Conservation (phyloP, 345 rosid genomes). For the Raphanus raphanistrum region DNA sequence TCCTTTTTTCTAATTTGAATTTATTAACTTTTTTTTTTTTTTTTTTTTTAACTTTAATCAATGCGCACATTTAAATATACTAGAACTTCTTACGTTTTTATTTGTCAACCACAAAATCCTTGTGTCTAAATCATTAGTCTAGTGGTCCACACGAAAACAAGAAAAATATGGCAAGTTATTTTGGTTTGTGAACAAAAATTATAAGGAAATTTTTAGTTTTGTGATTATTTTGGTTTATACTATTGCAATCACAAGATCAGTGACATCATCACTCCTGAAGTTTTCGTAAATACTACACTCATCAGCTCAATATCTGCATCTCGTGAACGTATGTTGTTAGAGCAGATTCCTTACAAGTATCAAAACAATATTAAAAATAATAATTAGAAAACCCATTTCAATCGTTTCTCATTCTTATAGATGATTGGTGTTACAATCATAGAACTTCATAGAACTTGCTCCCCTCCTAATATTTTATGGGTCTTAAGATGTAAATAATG, state of each 20-base stretch:
- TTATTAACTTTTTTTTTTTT: neutral
- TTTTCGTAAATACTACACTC: neutral
- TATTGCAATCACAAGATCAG: neutral
- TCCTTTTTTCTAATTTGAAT: neutral
- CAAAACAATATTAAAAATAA: neutral
- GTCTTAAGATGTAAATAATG: neutral
- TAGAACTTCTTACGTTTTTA: neutral
- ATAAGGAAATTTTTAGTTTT: neutral
- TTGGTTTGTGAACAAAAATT: neutral
- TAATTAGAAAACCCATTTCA: neutral
- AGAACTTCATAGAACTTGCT: neutral
- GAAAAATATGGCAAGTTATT: neutral
- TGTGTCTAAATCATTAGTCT: neutral
- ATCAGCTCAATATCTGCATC: neutral
- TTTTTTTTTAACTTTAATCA: neutral
- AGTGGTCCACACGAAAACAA: slow-evolving; percentile 1
- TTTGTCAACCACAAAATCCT: neutral
- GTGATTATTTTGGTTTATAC: neutral
- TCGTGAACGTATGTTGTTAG: neutral
- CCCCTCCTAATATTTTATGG: neutral
- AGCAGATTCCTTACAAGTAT: neutral
- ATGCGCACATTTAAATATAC: neutral
- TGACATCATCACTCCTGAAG: neutral
- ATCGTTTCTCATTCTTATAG: neutral
- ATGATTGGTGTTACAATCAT: neutral